These are phyloP conservation scores for Borovskyia barvae DNA, from an alignment of 208 protist species.

Conservation along the genomic window DNA sequence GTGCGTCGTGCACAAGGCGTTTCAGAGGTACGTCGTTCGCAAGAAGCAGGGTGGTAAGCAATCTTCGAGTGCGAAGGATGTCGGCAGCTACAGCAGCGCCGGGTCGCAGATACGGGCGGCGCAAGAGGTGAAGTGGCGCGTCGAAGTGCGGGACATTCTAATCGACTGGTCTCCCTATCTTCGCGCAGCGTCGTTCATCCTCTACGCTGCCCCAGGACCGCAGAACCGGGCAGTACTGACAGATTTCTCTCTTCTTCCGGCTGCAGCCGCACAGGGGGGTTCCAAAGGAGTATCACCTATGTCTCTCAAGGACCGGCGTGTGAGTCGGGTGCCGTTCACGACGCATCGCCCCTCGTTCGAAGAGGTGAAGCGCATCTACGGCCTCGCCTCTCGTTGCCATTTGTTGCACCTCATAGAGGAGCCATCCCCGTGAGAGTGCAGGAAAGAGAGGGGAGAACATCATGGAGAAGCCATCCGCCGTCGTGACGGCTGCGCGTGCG, in stretches of 20 bases:
- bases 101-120: slow-evolving; percentile 85
- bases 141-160: slow-evolving; percentile 77
- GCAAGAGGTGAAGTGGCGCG: slow-evolving; percentile 83
- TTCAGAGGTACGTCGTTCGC: slow-evolving; percentile 89
- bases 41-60: slow-evolving; percentile 93
- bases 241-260: slow-evolving; percentile 48
- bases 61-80: slow-evolving; percentile 78
- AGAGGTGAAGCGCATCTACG: slow-evolving; percentile 82
- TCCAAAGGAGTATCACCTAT: slow-evolving; percentile 48
- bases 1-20: slow-evolving; percentile 79
- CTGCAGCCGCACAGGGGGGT: slow-evolving; percentile 4
- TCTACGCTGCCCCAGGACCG: slow-evolving; percentile 84
- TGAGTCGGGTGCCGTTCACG: slow-evolving; percentile 77
- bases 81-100: slow-evolving; percentile 67
- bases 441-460: too few relatives aligned
- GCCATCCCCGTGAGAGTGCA: too few relatives aligned
- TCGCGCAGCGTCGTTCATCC: slow-evolving; percentile 62
- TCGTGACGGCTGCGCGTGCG: too few relatives aligned
- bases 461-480: too few relatives aligned
- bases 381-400: slow-evolving; percentile 37
- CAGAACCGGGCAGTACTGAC: slow-evolving; percentile 77
- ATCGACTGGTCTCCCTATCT: slow-evolving; percentile 75
- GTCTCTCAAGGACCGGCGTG: slow-evolving; percentile 62
- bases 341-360: slow-evolving; percentile 80
- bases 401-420: slow-evolving; percentile 43